Evolutionary conservation across 129 eudicot genomes (phyloP).

Genomic region (Chrysanthemum makinoi): DNA sequence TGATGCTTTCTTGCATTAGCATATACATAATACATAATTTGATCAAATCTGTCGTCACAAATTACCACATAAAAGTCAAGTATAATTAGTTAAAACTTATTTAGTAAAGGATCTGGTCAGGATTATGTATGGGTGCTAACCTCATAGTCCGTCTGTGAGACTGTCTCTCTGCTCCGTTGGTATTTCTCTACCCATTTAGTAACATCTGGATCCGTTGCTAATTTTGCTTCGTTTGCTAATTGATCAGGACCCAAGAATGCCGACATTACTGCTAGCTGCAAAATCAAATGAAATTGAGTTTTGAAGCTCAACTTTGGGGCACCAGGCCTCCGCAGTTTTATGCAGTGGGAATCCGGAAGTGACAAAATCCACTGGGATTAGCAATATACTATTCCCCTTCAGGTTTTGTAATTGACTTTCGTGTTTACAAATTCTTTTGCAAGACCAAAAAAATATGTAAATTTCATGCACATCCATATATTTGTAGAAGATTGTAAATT

Average conservation of each 20-base stretch:
- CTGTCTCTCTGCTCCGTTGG: slow-evolving; percentile 96
- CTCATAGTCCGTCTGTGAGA: slow-evolving; percentile 94
- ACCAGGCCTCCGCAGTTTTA: not conserved
- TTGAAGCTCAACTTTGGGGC: not conserved
- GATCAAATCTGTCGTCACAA: not conserved
- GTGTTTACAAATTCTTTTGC: too few relatives aligned
- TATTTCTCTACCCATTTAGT: slow-evolving; percentile 88
- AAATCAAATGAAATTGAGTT: slow-evolving; percentile 22
- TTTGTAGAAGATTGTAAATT: not conserved
- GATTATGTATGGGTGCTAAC: slow-evolving; percentile 31
- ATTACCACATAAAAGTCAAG: not conserved
- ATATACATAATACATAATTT: not conserved
- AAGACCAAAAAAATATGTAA: too few relatives aligned
- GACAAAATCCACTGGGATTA: too few relatives aligned
- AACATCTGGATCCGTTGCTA: slow-evolving; percentile 82
- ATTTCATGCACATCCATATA: too few relatives aligned
- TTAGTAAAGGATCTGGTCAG: not conserved
- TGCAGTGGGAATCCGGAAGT: too few relatives aligned
- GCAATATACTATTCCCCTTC: too few relatives aligned
- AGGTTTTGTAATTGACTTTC: too few relatives aligned
- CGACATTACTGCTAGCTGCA: slow-evolving; percentile 97
- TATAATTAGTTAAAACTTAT: not conserved
- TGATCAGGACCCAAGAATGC: slow-evolving; percentile 98
- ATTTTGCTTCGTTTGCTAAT: slow-evolving; percentile 65
- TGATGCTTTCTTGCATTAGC: not conserved